Evolutionary conservation across 129 eudicot species (phyloP).

Genomic region (Scalesia atractyloides): DNA sequence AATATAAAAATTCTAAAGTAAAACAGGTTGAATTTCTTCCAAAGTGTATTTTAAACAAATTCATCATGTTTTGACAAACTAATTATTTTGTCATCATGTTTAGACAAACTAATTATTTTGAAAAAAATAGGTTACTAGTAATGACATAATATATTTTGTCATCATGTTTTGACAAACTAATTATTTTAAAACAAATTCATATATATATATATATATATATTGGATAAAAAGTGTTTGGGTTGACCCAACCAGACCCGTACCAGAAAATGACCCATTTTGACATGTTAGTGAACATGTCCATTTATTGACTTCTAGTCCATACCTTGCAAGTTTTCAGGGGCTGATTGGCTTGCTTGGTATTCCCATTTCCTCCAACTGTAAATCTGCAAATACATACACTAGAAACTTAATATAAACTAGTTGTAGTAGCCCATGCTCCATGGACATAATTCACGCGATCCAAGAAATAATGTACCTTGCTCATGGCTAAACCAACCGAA

Average conservation of each 20-base stretch:
- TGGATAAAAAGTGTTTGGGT: not conserved
- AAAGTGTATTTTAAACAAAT: no score
- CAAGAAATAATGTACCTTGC: constrained; percentile 55
- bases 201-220: no score
- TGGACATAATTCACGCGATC: not conserved
- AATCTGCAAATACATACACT: constrained; percentile 47
- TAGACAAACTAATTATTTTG: no score
- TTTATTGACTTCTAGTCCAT: constrained; percentile 2
- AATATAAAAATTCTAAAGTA: not conserved
- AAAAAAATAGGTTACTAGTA: not conserved
- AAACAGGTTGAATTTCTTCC: not conserved
- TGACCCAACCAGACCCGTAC: not conserved
- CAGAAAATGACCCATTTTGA: not conserved
- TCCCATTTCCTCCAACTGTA: constrained; percentile 99
- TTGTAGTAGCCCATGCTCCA: not conserved
- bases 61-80: no score
- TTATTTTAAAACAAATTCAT: not conserved
- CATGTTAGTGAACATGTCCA: not conserved
- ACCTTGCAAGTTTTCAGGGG: constrained; percentile 68
- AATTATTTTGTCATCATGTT: no score
- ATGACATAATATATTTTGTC: not conserved
- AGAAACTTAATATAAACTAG: not conserved
- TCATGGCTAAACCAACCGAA: constrained; percentile 88
- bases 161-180: not conserved
- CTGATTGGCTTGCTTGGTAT: constrained; percentile 53